Evolutionary conservation across 2,329 filamentous ascomycete genomes (phyloP).

Genomic region (Pseudocercospora fijiensis): DNA sequence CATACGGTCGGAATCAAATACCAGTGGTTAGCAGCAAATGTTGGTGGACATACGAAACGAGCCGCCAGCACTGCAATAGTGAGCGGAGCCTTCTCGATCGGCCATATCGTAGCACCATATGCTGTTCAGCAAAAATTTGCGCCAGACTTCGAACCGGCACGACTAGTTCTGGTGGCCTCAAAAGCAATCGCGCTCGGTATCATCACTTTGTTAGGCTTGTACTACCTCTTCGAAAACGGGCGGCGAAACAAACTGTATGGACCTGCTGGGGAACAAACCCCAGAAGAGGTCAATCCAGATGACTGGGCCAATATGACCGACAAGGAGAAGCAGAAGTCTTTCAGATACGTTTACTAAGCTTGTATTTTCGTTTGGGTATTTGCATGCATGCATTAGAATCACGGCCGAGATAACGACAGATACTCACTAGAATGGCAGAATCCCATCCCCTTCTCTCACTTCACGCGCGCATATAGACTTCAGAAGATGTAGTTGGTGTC

Average conservation of each 20-base stretch:
- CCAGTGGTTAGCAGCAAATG: constrained; percentile 47
- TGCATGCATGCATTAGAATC: not conserved
- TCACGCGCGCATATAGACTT: not conserved
- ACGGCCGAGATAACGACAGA: constrained; percentile 5
- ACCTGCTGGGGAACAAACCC: not conserved
- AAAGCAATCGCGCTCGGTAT: constrained; percentile 38
- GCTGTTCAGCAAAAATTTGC: constrained; percentile 42
- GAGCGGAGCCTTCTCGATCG: constrained; percentile 36
- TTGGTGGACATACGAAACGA: constrained; percentile 70
- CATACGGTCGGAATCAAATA: constrained; percentile 17
- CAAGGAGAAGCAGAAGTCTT: constrained; percentile 14
- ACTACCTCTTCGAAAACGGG: constrained; percentile 20
- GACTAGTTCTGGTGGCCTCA: constrained; percentile 42
- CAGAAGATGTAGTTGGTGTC: not conserved
- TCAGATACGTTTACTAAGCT: constrained; percentile 18
- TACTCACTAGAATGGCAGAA: not conserved
- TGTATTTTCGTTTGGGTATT: not conserved
- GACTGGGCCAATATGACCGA: constrained; percentile 22
- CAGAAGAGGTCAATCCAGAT: constrained; percentile 9
- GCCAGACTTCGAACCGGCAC: constrained; percentile 44
- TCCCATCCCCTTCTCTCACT: not conserved
- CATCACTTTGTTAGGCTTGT: constrained; percentile 49
- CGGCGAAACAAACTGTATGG: constrained; percentile 19
- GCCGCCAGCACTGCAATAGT: constrained; percentile 57
- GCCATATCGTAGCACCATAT: constrained; percentile 45